Percentiles rank a stretch among this genome's conserved stretches.
phyloP scores from a whole-genome alignment of 1,139 yeast species.

The Spathaspora sp. region DNA sequence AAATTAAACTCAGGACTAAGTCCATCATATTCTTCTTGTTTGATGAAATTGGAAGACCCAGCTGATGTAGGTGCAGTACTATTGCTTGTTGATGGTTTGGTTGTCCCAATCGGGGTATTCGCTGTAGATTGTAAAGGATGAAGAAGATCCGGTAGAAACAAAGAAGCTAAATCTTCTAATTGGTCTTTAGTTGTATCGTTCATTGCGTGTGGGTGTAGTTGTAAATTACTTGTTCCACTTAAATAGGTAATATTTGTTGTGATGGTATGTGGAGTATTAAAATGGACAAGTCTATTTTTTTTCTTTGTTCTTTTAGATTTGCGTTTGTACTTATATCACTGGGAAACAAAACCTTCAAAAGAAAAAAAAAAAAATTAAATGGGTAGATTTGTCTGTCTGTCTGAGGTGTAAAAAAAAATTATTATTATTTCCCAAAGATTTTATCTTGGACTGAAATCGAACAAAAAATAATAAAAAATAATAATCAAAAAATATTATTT shows the following conservation, averaged over 20 bases:
- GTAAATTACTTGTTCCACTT: not conserved
- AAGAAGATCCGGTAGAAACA: conserved; percentile 44
- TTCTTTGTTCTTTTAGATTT: conserved; percentile 1
- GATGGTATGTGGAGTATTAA: conserved; percentile 1
- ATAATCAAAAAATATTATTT: not conserved
- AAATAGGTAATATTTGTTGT: not conserved
- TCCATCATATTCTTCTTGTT: conserved; percentile 22
- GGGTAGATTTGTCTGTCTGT: conserved; percentile 4
- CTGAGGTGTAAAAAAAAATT: not conserved
- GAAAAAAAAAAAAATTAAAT: not conserved
- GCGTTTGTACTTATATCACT: not conserved
- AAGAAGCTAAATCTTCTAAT: conserved; percentile 43
- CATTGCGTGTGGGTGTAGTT: not conserved
- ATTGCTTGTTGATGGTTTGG: conserved; percentile 1
- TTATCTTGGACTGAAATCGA: conserved; percentile 1
- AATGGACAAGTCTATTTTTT: not conserved
- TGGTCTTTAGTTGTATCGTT: conserved; percentile 20
- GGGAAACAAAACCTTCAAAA: not conserved
- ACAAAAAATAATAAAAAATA: not conserved
- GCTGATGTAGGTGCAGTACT: conserved; percentile 5
- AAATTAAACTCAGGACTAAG: conserved; percentile 7
- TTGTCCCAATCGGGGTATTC: conserved; percentile 6
- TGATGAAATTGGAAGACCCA: conserved; percentile 11
- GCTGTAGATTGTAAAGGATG: conserved; percentile 19
- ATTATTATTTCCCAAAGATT: not conserved